A percentile compares a stretch with the other conserved stretches of the same genome.
phyloP scores from a whole-genome alignment of 176 grass and related monocot species.

The Rhipidocladum racemiflorum region DNA sequence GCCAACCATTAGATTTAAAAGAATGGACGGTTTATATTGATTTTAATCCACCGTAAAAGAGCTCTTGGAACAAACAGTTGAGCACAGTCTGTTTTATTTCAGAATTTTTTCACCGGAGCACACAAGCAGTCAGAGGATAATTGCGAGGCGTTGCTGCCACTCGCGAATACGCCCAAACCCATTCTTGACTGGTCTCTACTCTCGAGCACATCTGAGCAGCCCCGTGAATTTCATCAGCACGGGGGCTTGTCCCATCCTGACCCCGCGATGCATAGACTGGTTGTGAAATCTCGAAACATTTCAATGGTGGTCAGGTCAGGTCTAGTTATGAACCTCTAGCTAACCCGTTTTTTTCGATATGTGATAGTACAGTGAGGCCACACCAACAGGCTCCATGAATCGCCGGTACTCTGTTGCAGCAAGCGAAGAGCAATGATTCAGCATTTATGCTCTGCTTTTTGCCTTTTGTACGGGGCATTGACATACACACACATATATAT shows the following conservation, averaged over 20 bases:
- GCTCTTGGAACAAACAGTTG: background rate
- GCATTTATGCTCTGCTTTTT: constrained; percentile 39
- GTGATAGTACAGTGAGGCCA: background rate
- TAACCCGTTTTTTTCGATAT: background rate
- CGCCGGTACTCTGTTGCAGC: constrained; percentile 19
- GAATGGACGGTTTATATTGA: no score
- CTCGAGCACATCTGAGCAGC: background rate
- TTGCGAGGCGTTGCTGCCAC: background rate
- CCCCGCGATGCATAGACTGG: constrained; percentile 7
- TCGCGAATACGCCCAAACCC: background rate
- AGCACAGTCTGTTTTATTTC: background rate
- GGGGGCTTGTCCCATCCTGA: constrained; percentile 9
- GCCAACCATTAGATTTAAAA: no score
- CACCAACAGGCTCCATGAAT: constrained; percentile 24
- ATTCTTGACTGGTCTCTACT: background rate
- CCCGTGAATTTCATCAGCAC: background rate
- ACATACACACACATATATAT: no score
- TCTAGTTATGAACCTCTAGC: background rate
- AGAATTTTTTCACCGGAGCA: background rate
- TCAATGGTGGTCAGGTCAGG: background rate
- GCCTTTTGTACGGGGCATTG: constrained; percentile 27
- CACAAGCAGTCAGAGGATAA: background rate
- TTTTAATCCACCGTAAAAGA: no score
- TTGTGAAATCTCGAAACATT: background rate
- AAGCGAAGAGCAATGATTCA: constrained; percentile 1